Base-by-base conservation (phyloP, 1,139 yeast genomes). In the Scheffersomyces cryptocercus region DNA sequence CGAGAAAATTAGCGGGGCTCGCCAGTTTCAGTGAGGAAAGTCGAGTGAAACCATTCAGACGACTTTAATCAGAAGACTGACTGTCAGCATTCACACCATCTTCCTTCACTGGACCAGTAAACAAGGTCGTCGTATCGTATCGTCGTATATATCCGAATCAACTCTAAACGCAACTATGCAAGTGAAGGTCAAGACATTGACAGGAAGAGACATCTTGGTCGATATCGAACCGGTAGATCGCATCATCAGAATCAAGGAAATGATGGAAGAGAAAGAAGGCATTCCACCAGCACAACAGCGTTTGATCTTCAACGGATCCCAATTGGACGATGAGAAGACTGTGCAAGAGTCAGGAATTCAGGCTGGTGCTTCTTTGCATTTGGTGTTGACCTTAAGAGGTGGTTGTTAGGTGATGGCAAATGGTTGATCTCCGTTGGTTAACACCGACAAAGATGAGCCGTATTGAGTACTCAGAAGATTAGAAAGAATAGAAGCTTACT, bases 241-340 rank as follows among this genome's bases (percentile, higher is more conserved):
- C 60, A 85, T 91, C 48, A 81, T 84, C 53, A 81, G 88, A 42
- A 84, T 93, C 68, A 93, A 93, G 68, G 98, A 93, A 64, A 81
- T 88, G 65, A 83, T 93, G 73, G 98, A 93, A 65, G 97, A 93
- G 61, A 88, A 90, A 61, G 99, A 93, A 64, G 99, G 99, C 3
- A 93, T 93, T 46, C 97, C 98, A 4, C 98, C 99, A 15, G 83
- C 89, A 29, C 99, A 93, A 67, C 99, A 93, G 65, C 79, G 97
- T 55, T 79, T 93, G 53, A 86, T 93, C 59, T 90, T 82, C 68
- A 85, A 88, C 48, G 99, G 99, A 15, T 88, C 90, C 56, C 97
- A 91, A 68, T 81, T 93, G 84, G 84, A 84, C 52, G 96, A 88
- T 58, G 88, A 85, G 28, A 75, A 78, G 55, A 81, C 90, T 1